Base-by-base conservation (phyloP, 2,329 filamentous ascomycete genomes). In the Clarireedia monteithiana region DNA sequence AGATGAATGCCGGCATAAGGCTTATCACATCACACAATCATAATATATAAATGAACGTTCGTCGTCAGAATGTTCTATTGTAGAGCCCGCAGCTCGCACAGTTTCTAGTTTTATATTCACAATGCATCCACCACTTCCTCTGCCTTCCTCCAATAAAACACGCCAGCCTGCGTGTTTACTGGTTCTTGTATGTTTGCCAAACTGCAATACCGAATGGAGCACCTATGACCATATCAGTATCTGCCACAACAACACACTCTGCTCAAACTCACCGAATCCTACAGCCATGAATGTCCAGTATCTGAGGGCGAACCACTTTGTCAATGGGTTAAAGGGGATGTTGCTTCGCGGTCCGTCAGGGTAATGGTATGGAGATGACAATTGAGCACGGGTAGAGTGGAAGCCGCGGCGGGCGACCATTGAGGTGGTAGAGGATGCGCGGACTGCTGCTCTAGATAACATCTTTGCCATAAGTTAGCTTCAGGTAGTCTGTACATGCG, bases 351-450 rank as follows among this genome's bases (percentile, higher is more conserved):
- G 89, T 64, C 92, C 94, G 80, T 97, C 92, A 67, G 92, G 87
- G 80, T 99, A 99, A 82, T 99, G 94, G 86, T 95, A 96, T 63
- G 91, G 91, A 72, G 89, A 95, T 68, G 80, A 83, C 72, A 95
- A 77, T 74, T 89, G 90, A 72, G 87, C 76, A 70, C 89, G 89
- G 73, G 92, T 95, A 70, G 89, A 84, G 75, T 91, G 87, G 86
- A 99, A 96, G 77, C 87, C 90, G 75, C 94, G 91, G 79, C 91
- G 90, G 81, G 86, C 82, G 77, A 91, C 79, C 71, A 85, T 74
- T 64, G 81, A 77, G 71, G 84, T 83, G 72, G 85, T 70, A 64
- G 73, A 74, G 73, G 80, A 75, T 73, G 79, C 80, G 71, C 82
- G 81, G 69, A 75, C 68, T 68, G 76, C 80, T 75, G 83, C 80